Evolutionary conservation across 176 grass and related monocot genomes (phyloP).

Genomic region (Metroxylon sagu): DNA sequence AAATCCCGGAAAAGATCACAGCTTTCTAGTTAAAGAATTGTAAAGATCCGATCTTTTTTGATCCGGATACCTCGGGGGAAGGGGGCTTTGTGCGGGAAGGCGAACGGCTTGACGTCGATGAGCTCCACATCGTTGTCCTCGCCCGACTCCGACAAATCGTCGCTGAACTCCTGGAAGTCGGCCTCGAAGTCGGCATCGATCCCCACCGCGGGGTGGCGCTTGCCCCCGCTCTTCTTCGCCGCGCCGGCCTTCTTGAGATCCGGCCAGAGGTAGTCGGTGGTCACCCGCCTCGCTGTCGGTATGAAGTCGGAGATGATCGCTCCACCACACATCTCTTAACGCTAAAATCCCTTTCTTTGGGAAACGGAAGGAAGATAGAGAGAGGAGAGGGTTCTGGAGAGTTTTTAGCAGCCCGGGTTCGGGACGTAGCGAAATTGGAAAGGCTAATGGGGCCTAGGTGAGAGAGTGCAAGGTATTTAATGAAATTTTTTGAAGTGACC

Average conservation of each 20-base stretch:
- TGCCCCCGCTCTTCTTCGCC: neutral
- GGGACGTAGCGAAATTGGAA: no score
- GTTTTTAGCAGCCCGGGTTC: no score
- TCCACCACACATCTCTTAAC: conserved; percentile 49
- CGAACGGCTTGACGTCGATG: conserved; percentile 8
- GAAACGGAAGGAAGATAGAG: no score
- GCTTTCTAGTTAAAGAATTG: no score
- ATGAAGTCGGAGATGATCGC: conserved; percentile 68
- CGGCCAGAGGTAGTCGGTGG: conserved; percentile 33
- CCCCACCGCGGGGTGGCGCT: neutral
- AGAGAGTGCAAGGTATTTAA: no score
- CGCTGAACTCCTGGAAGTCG: conserved; percentile 61
- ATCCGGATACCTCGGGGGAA: no score
- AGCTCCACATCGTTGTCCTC: conserved; percentile 8
- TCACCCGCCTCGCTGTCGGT: conserved; percentile 25
- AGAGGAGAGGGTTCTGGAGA: no score
- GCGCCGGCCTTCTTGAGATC: neutral
- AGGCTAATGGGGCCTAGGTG: no score
- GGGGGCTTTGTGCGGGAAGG: neutral
- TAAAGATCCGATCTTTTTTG: no score
- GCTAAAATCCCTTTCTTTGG: no score
- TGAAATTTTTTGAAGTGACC: no score
- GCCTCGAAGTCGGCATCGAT: conserved; percentile 44
- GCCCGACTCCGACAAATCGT: conserved; percentile 9
- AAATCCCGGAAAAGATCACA: no score